Percentiles rank a stretch among this genome's conserved stretches.
Evolutionary conservation across 768 basidiomycete species (phyloP).

Genomic region (Leccinellum rugosiceps): DNA sequence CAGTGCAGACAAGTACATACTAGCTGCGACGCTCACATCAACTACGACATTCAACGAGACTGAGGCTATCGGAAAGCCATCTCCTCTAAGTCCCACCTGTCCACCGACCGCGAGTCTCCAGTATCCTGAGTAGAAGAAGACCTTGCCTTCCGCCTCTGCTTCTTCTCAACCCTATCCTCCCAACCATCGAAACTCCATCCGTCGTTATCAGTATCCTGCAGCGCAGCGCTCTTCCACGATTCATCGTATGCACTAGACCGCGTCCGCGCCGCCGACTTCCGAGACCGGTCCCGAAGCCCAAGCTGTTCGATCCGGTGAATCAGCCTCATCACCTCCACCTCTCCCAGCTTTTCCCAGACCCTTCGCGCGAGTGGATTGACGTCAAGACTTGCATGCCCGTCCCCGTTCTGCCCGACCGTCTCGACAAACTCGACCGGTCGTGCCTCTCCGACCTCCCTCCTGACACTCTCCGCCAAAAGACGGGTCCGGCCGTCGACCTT

Average conservation of each 20-base stretch:
- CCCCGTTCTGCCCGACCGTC: background rate
- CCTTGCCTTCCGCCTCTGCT: background rate
- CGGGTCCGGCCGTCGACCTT: constrained; percentile 59
- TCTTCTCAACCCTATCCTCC: constrained; percentile 19
- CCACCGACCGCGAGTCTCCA: background rate
- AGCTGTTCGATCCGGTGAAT: constrained; percentile 51
- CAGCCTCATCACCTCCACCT: constrained; percentile 49
- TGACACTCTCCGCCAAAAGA: constrained; percentile 56
- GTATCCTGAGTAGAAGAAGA: background rate
- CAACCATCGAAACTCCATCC: constrained; percentile 53
- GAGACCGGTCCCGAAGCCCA: constrained; percentile 24
- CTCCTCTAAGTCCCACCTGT: constrained; percentile 3
- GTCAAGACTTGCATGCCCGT: background rate
- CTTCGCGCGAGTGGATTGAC: constrained; percentile 40
- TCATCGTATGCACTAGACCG: constrained; percentile 15
- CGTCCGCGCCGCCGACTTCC: constrained; percentile 6
- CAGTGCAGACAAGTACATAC: too few relatives aligned
- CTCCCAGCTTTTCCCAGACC: constrained; percentile 40
- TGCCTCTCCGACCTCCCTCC: constrained; percentile 58
- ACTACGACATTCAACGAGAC: too few relatives aligned
- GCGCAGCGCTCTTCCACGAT: constrained; percentile 44
- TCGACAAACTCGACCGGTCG: constrained; percentile 42
- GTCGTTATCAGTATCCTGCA: constrained; percentile 32
- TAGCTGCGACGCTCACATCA: too few relatives aligned
- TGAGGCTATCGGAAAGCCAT: constrained; percentile 5